Conservation (phyloP, 2,329 filamentous ascomycete genomes). For the Neofusicoccum laricinum region DNA sequence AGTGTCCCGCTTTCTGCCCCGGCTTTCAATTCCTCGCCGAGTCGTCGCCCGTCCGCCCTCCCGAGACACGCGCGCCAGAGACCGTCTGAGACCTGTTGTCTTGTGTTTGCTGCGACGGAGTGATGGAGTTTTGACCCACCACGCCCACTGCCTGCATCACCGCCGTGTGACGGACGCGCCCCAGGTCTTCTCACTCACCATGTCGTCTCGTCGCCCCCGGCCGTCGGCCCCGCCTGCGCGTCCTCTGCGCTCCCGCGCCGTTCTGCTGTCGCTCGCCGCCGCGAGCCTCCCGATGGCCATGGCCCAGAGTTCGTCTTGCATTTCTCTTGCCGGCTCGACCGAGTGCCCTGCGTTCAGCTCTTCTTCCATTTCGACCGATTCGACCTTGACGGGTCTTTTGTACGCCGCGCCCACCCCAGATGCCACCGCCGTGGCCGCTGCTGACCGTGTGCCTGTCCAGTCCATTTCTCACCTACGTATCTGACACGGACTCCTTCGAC, state of each 20-base stretch:
- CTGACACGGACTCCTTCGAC: conserved; percentile 75
- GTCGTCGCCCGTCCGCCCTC: background rate
- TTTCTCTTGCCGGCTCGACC: conserved; percentile 68
- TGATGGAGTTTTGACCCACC: conserved; percentile 7
- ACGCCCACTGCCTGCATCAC: conserved; percentile 1
- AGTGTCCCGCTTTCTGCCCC: background rate
- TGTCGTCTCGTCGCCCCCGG: background rate
- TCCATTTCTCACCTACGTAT: conserved; percentile 81
- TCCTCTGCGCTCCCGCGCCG: background rate
- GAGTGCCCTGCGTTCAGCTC: conserved; percentile 69
- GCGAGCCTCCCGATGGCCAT: background rate
- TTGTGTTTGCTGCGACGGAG: background rate
- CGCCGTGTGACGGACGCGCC: conserved; percentile 6
- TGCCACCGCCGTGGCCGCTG: conserved; percentile 2
- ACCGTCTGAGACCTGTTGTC: background rate
- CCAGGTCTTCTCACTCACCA: background rate
- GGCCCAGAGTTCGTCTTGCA: conserved; percentile 41
- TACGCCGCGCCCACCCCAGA: conserved; percentile 35
- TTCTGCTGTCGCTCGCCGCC: conserved; percentile 2
- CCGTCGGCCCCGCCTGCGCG: background rate
- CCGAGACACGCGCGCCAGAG: background rate
- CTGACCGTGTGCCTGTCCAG: conserved; percentile 45
- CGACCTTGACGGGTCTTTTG: conserved; percentile 60
- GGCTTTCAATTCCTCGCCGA: background rate
- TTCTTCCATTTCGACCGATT: conserved; percentile 67